Percentiles rank a stretch among this genome's conserved stretches.
Evolutionary conservation across 768 basidiomycete genomes (phyloP).

Genomic region (Termitomyces sp.): DNA sequence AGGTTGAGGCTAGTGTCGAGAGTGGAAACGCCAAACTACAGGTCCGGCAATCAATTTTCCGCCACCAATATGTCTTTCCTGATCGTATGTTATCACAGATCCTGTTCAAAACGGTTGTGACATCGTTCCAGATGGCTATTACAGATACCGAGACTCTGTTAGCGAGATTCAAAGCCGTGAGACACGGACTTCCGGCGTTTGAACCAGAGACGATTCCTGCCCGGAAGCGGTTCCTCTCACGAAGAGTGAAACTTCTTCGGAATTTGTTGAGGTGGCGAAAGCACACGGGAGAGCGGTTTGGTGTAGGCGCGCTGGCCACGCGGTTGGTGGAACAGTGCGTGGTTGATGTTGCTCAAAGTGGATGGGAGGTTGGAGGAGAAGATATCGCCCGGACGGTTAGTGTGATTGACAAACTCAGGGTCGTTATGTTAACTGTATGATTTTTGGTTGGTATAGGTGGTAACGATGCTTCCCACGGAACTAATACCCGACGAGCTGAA

Average conservation of each 20-base stretch:
- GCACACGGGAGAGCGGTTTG: slow-evolving; percentile 58
- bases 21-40: slow-evolving; percentile 59
- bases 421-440: not conserved
- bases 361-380: slow-evolving; percentile 88
- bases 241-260: slow-evolving; percentile 65
- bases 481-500: slow-evolving; percentile 24
- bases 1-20: slow-evolving; percentile 75
- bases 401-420: slow-evolving; percentile 7
- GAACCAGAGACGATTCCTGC: slow-evolving; percentile 75
- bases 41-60: slow-evolving; percentile 31
- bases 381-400: slow-evolving; percentile 57
- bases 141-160: slow-evolving; percentile 46
- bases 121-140: slow-evolving; percentile 53
- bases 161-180: slow-evolving; percentile 40
- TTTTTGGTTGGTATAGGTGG: slow-evolving; percentile 23
- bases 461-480: slow-evolving; percentile 31
- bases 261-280: slow-evolving; percentile 79
- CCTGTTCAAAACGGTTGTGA: slow-evolving; percentile 50
- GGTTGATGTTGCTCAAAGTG: slow-evolving; percentile 61
- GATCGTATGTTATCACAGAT: slow-evolving; percentile 30
- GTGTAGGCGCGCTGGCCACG: slow-evolving; percentile 49
- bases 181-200: slow-evolving; percentile 43
- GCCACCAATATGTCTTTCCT: not conserved
- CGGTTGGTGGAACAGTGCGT: slow-evolving; percentile 58
- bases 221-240: slow-evolving; percentile 62